These are phyloP conservation scores for Endogone sp. DNA, from an alignment of 192 early-diverging fungal species.

Conservation along the genomic window DNA sequence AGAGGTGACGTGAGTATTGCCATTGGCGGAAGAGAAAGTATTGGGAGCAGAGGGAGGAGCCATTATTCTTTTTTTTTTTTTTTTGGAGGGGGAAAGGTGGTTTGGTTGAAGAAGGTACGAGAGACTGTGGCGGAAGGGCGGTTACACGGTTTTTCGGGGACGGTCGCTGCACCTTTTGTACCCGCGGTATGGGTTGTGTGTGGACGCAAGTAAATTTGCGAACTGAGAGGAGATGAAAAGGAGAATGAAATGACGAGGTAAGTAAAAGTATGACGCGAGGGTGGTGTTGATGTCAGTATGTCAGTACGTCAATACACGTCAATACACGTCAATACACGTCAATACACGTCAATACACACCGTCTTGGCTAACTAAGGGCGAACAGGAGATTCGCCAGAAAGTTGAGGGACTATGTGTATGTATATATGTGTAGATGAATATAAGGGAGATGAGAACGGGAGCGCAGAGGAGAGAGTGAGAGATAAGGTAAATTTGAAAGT, in stretches of 20 bases:
- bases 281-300: slow-evolving; percentile 7
- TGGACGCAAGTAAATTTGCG: slow-evolving; percentile 38
- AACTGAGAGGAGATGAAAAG: slow-evolving; percentile 20
- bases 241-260: background rate
- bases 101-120: background rate
- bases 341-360: too few relatives aligned
- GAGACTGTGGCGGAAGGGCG: slow-evolving; percentile 15
- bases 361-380: too few relatives aligned
- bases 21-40: slow-evolving; percentile 31
- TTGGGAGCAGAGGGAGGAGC: slow-evolving; percentile 23
- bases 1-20: slow-evolving; percentile 17
- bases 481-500: too few relatives aligned
- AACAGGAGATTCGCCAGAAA: too few relatives aligned
- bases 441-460: too few relatives aligned
- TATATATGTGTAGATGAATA: too few relatives aligned
- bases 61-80: slow-evolving; percentile 16
- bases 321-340: too few relatives aligned
- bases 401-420: too few relatives aligned
- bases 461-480: too few relatives aligned
- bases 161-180: slow-evolving; percentile 33
- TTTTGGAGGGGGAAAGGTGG: background rate
- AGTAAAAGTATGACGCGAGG: background rate
- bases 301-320: slow-evolving; percentile 6
- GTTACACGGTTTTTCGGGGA: slow-evolving; percentile 27
- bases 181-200: slow-evolving; percentile 46